Conservation (phyloP, 139 green algal species). For the Asterochloris sp. region DNA sequence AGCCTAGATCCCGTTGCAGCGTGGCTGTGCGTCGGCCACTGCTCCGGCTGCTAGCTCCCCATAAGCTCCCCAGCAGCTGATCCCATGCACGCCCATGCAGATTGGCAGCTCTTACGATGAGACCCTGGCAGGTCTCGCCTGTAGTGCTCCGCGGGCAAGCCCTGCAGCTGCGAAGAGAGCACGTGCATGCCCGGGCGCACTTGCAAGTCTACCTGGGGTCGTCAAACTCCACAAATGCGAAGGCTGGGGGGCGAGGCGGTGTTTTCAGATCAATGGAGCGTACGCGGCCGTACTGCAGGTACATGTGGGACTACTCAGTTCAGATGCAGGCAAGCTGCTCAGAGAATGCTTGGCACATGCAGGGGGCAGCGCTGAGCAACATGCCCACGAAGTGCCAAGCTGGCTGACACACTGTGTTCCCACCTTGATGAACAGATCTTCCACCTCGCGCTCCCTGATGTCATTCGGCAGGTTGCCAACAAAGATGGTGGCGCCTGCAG, state of each 20-base stretch:
- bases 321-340: no score
- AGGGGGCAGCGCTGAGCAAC: background rate
- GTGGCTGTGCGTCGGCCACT: no score
- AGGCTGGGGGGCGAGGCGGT: conserved; percentile 72
- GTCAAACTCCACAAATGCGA: conserved; percentile 88
- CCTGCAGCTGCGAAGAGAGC: no score
- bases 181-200: background rate
- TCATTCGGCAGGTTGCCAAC: conserved; percentile 86
- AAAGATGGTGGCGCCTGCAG: conserved; percentile 43
- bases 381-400: background rate
- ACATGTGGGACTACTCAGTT: no score
- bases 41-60: no score
- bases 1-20: no score
- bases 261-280: conserved; percentile 82
- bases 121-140: no score
- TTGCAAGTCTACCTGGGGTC: conserved; percentile 46
- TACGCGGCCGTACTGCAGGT: conserved; percentile 73
- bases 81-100: no score
- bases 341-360: background rate
- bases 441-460: conserved; percentile 80
- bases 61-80: no score
- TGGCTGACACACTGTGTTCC: background rate
- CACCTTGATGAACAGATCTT: conserved; percentile 83
- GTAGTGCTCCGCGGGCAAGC: no score
- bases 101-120: no score